Evolutionary conservation across 2,329 filamentous ascomycete genomes (phyloP).

Genomic region (Cytospora schulzeri): DNA sequence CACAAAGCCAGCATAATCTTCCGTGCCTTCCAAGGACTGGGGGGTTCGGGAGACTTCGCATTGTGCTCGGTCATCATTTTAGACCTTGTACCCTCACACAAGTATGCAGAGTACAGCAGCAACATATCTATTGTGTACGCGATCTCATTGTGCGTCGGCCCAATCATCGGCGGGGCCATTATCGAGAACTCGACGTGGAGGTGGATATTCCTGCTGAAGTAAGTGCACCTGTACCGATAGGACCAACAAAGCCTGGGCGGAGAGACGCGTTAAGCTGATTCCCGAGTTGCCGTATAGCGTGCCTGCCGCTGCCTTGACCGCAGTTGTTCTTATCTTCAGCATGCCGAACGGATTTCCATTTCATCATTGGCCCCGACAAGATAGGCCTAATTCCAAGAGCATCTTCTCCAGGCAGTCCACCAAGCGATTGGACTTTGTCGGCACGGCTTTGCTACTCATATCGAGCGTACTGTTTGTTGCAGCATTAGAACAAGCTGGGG

Average conservation of each 20-base stretch:
- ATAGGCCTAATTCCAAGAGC: too few relatives aligned
- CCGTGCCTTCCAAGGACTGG: constrained; percentile 2
- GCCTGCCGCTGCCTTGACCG: not conserved
- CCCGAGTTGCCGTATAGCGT: not conserved
- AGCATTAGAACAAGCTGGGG: constrained; percentile 2
- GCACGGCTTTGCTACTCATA: not conserved
- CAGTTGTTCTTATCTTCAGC: not conserved
- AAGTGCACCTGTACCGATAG: not conserved
- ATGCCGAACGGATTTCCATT: not conserved
- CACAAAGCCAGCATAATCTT: not conserved
- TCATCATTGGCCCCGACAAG: not conserved
- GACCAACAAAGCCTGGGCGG: not conserved
- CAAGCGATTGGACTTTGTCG: not conserved
- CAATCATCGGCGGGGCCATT: constrained; percentile 20
- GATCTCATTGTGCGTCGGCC: constrained; percentile 36
- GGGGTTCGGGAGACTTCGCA: not conserved
- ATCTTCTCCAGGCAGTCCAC: not conserved
- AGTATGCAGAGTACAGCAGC: not conserved
- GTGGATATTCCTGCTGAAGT: constrained; percentile 34
- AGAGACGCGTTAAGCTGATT: not conserved
- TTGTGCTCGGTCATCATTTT: not conserved
- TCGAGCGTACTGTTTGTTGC: not conserved
- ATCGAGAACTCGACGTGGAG: constrained; percentile 27
- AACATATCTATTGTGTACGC: constrained; percentile 38
- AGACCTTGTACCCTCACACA: not conserved